Evolutionary conservation across 305 asterid genomes (phyloP), one percentile per base, ranked within the genome.

Genomic region (Striga hermonthica): DNA sequence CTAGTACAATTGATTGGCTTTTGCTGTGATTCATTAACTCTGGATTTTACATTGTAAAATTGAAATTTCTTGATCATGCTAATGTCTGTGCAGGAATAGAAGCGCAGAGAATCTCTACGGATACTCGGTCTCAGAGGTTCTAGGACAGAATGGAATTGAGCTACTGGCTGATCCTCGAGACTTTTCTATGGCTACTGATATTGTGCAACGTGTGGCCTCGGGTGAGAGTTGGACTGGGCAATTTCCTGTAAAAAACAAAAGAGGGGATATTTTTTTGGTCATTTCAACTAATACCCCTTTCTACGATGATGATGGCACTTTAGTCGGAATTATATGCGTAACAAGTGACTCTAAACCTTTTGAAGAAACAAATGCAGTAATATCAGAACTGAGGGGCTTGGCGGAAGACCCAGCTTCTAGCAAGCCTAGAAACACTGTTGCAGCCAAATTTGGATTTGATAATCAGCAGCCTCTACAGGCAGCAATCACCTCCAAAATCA

Each of bases 141-240:
- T 85, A 62, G 96, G 95, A 73, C 70, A 67, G 74, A 72, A 79
- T 72, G 81, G 75, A 10, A 70, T 84, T 52, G 87, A 84, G 75
- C 88, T 94, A 48, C 65, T 94, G 44, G 69, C 76, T 15, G 97
- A 94, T 62, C 57, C 70, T 52, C 75, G 28, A 60, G 93, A 91
- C 77, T 73, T 60, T 62, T 69, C 65, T 50, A 69, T 80, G 52
- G 96, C 89, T 62, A 65, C 62, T 37, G 68, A 74, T 79, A 86
- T 94, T 52, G 55, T 94, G 47, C 54, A 67, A 41, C 87, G 88
- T 36, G 89, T 85, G 55, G 40, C 58, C 4, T 67, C 58, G 78
- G 98, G 98, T 39, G 91, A 94, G 71, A 84, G 75, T 75, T 94
- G 98, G 98, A 88, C 95, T 0, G 99, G 99, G 54, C 95, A 85